Percentiles rank a stretch among this genome's conserved stretches.
These are phyloP conservation scores for Eragrostis nindensis DNA, from an alignment of 176 grass and related monocot species.

Conservation along the genomic window DNA sequence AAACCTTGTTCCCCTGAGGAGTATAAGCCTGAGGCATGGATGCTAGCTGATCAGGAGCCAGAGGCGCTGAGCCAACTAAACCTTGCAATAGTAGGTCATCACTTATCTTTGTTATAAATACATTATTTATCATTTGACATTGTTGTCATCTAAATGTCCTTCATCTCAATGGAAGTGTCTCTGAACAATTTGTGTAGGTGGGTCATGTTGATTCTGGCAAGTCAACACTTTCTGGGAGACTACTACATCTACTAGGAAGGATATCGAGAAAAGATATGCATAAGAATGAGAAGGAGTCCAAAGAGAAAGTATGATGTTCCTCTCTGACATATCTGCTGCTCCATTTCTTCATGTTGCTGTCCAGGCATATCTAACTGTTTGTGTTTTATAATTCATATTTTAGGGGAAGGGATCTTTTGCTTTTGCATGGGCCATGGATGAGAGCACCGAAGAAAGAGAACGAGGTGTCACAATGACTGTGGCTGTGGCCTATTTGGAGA, in stretches of 20 bases:
- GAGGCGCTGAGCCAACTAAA: slow-evolving; percentile 76
- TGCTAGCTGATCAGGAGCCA: slow-evolving; percentile 59
- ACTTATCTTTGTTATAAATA: slow-evolving; percentile 48
- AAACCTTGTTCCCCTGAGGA: slow-evolving; percentile 54
- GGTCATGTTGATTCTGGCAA: slow-evolving; percentile 99
- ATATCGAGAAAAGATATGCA: slow-evolving; percentile 97
- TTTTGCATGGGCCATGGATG: slow-evolving; percentile 99
- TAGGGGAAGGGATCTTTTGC: slow-evolving; percentile 97
- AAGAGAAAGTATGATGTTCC: slow-evolving; percentile 71
- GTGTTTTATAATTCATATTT: slow-evolving; percentile 25
- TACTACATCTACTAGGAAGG: slow-evolving; percentile 89
- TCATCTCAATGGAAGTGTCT: slow-evolving; percentile 39
- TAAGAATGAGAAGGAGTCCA: slow-evolving; percentile 94
- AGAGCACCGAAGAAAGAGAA: slow-evolving; percentile 95
- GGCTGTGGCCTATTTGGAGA: slow-evolving; percentile 88
- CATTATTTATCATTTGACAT: slow-evolving; percentile 26
- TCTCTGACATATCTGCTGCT: background rate
- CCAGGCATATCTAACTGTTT: slow-evolving; percentile 29
- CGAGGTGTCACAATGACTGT: slow-evolving; percentile 98
- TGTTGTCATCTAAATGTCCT: slow-evolving; percentile 36
- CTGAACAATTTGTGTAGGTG: slow-evolving; percentile 64
- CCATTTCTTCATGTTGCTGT: slow-evolving; percentile 22
- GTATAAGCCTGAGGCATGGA: slow-evolving; percentile 94
- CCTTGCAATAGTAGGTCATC: slow-evolving; percentile 87
- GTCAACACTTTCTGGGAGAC: slow-evolving; percentile 92